Base-by-base conservation (phyloP, 2,329 filamentous ascomycete species). In the Neoscytalidium dimidiatum region DNA sequence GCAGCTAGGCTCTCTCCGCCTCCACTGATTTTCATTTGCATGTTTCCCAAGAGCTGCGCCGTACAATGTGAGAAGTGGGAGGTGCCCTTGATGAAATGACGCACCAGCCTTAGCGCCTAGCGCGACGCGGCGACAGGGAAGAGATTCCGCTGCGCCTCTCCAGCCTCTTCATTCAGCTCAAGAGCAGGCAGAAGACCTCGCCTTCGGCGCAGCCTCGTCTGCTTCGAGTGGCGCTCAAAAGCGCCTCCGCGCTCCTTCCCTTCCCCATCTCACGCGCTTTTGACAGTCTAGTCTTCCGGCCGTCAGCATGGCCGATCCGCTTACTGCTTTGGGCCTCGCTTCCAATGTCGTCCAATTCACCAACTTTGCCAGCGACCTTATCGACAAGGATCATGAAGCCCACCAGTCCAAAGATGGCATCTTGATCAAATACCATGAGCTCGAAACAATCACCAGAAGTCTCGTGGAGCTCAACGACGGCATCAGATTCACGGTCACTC, bases 281-380 rank as follows among this genome's bases (percentile, higher is more conserved):
- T 26, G 17, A 17, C 41, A 31, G 38, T 21, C n/a, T 19, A 38
- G 19, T 28, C 28, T n/a, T 17, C 19, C 26, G n/a, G 41, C 19
- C 28, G 56, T 60, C 56, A 48, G 51, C 33, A 64, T 64, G 62
- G 35, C 48, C 13, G 62, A 64, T 23, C 62, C 49, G 38, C 51
- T 64, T 33, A 64, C 46, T 13, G 62, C 51, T 14, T 23, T 64
- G 8, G 48, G 62, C 48, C 26, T 57, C 23, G 49, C 62, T 31
- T 53, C 62, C 21, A 48, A 57, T 31, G 62, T 57, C 26, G 35
- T 57, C 35, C 62, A 64, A 8, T 53, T 64, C 26, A 57, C 46
- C 26, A 43, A 19, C 46, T 64, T 29, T 28, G 33, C 62, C 48
- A 26, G 26, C 62, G 29, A 21, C 7, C 51, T 64, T 13, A 28